Conservation (phyloP, 495 filamentous ascomycete genomes). For the Podospora fimiseda region DNA sequence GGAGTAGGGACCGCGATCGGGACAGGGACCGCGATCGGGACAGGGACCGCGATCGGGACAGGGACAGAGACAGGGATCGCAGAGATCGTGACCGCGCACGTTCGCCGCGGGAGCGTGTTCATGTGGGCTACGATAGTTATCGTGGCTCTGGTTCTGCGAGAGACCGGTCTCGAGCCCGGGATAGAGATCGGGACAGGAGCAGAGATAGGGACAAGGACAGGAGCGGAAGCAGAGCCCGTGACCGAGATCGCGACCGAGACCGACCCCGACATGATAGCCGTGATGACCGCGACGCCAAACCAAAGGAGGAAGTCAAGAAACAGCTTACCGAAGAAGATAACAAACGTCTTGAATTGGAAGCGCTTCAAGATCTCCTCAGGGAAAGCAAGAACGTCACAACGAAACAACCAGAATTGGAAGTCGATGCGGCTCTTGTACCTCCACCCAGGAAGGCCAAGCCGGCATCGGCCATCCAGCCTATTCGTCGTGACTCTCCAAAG, state of each 20-base stretch:
- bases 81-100: slow-evolving; percentile 29
- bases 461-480: slow-evolving; percentile 51
- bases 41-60: slow-evolving; percentile 20
- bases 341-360: slow-evolving; percentile 48
- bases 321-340: slow-evolving; percentile 49
- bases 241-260: slow-evolving; percentile 27
- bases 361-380: slow-evolving; percentile 46
- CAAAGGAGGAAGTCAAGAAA: slow-evolving; percentile 36
- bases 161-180: slow-evolving; percentile 28
- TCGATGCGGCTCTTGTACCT: slow-evolving; percentile 47
- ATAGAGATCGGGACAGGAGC: slow-evolving; percentile 28
- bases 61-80: too few relatives aligned
- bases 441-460: slow-evolving; percentile 46
- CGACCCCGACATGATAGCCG: slow-evolving; percentile 15
- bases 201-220: slow-evolving; percentile 28
- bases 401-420: slow-evolving; percentile 45
- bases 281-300: slow-evolving; percentile 13
- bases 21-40: slow-evolving; percentile 26
- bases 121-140: slow-evolving; percentile 22
- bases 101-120: slow-evolving; percentile 32
- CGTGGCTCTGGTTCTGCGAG: slow-evolving; percentile 22
- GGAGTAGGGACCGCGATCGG: slow-evolving; percentile 26
- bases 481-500: slow-evolving; percentile 41
- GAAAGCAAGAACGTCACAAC: slow-evolving; percentile 43
- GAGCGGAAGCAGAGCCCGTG: slow-evolving; percentile 28